Evolutionary conservation across 805 yeast genomes (phyloP), one percentile per base, ranked within the genome.

Genomic region (Saturnispora kantuleensis): DNA sequence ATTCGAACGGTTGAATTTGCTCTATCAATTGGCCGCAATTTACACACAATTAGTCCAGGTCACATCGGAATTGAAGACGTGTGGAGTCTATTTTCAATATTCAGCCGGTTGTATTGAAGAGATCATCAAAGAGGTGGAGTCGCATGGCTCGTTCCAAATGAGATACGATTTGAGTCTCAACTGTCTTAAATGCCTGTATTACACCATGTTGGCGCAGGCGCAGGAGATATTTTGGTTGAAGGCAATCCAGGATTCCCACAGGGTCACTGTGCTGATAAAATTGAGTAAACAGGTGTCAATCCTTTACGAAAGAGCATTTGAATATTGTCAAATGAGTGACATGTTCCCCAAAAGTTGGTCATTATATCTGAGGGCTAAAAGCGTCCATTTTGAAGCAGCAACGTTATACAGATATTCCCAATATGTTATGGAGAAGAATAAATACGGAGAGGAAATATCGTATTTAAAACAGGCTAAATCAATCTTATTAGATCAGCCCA

Each of bases 161-260:
- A 62, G 70, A 4, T 49, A 67, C 28, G 86, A 77, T 42, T 60
- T 84, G 12, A 76, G 76, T 34, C 36, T 46, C 1, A 69, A 69
- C 10, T 75, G 85, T 0, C 54, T 83, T 9, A 62, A 65, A 10
- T 66, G 79, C 13, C 62, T 88, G 43, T 62, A 69, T 32, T 52
- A 58, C 10, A 55, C 87, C 31, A 74, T 76, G 75, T 56, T 84
- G 34, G 93, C 95, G 0, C 95, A 86, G 55, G 93, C 95, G 0
- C 96, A 88, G 60, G 96, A 89, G 56, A 71, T 77, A 10, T 77
- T 82, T 41, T 88, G 96, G 96, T 77, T 74, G 39, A 79, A 80
- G 53, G 87, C 95, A 0, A 60, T 68, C 0, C 59, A 63, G 33
- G 65, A 62, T 17, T 64, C 67, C 10, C 55, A 76, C 53, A 82